Evolutionary conservation across 2,329 filamentous ascomycete genomes (phyloP), one percentile per base, ranked within the genome.

Genomic region (Moelleriella libera): DNA sequence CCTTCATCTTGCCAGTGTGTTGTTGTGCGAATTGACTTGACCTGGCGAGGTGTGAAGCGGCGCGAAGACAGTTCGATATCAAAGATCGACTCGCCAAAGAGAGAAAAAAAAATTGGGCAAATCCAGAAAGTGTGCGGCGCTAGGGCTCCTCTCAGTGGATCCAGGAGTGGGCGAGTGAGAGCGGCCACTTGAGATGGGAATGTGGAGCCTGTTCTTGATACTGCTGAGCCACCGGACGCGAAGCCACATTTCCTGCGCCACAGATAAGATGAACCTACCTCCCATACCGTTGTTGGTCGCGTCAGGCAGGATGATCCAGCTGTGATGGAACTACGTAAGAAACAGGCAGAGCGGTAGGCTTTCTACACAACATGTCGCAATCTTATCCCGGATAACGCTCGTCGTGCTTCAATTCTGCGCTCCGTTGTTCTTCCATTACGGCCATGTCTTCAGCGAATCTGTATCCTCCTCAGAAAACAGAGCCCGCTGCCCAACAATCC

Each of bases 1-100:
- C 67, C 67, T 70, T 70, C 67, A 70, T 70, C 59, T 67, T 70
- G 67, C 66, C 66, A 63, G 67, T 61, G 60, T 62, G 63, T 63
- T 60, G 58, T 66, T 65, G 63, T 68, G 62, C 65, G 67, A 67
- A 62, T 62, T 65, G 59, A 62, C 64, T 67, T 65, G 65, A 65
- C 64, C 63, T 64, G 65, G 60, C 58, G 56, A 55, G 53, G 54
- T 53, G 52, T 62, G 61, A 64, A 63, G 57, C 58, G 61, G 55
- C 57, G 57, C 54, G 58, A 57, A 56, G 56, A 58, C 51, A 54
- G 54, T 40, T 44, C 30, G 40, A 12, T 9, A 8, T 21, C 14
- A 41, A 32, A 34, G 31, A 14, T 10, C 7, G 44, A 29, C 21
- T 11, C 21, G 21, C 50, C 39, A 28, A 48, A 11, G 45, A 51